Percentiles rank a stretch among this genome's conserved stretches.
Conservation (phyloP, 192 early-diverging fungal species). For the Neocallimastix lanati region DNA sequence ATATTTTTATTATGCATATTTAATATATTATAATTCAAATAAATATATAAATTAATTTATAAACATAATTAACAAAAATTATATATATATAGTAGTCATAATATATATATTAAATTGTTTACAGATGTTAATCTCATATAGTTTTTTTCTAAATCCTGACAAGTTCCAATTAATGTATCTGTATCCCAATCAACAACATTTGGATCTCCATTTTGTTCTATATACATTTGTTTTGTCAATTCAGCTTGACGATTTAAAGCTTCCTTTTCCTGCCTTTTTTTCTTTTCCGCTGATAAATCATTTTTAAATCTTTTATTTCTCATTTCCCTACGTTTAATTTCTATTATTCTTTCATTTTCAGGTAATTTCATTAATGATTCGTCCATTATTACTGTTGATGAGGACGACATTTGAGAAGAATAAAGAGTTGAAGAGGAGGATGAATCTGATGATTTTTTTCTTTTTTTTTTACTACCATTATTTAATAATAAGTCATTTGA, state of each 20-base stretch:
- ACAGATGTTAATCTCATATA: conserved; percentile 89
- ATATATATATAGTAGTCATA: too few relatives aligned
- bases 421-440: neutral
- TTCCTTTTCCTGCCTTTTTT: conserved; percentile 12
- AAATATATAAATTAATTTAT: too few relatives aligned
- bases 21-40: too few relatives aligned
- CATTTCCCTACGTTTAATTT: conserved; percentile 10
- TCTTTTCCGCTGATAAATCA: conserved; percentile 5
- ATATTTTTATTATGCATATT: too few relatives aligned
- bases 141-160: conserved; percentile 65
- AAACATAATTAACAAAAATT: too few relatives aligned
- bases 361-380: neutral
- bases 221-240: neutral
- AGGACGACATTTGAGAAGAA: neutral
- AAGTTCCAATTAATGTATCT: conserved; percentile 77
- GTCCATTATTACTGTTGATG: neutral
- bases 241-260: conserved; percentile 1
- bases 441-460: neutral
- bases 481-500: too few relatives aligned
- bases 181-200: conserved; percentile 63
- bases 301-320: conserved; percentile 12
- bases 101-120: conserved; percentile 3
- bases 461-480: neutral
- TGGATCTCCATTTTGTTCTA: conserved; percentile 11
- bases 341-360: conserved; percentile 5